A percentile compares a stretch with the other conserved stretches of the same genome.
Evolutionary conservation across 2,329 filamentous ascomycete species (phyloP).

Genomic region (Bertia moriformis): DNA sequence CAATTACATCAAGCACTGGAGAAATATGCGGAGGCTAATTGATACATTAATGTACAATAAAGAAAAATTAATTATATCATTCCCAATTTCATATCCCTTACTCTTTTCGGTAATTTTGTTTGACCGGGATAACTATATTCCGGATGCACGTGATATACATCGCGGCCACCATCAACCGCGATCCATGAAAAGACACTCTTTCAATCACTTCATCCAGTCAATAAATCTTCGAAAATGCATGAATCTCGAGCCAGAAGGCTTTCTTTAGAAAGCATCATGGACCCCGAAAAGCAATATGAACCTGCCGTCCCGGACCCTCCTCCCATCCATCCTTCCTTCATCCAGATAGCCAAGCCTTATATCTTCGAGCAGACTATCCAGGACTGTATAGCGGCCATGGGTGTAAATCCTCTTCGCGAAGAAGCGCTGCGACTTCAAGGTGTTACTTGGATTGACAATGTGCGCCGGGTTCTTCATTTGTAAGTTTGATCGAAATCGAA

Average conservation of each 20-base stretch:
- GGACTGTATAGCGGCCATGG: neutral
- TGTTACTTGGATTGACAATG: constrained; percentile 75
- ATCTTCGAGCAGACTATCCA: neutral
- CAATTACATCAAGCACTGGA: constrained; percentile 3
- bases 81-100: too few species aligned
- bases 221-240: too few species aligned
- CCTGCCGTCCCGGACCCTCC: neutral
- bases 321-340: neutral
- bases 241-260: too few species aligned
- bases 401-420: constrained; percentile 56
- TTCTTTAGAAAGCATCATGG: too few species aligned
- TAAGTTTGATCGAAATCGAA: constrained; percentile 25
- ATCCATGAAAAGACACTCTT: too few species aligned
- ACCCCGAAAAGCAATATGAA: too few species aligned
- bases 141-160: too few species aligned
- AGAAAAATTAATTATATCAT: too few species aligned
- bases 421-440: constrained; percentile 71
- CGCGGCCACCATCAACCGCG: too few species aligned
- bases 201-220: too few species aligned
- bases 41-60: neutral
- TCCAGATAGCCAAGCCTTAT: constrained; percentile 1
- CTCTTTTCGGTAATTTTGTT: too few species aligned
- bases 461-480: constrained; percentile 66
- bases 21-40: constrained; percentile 4
- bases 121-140: too few species aligned